phyloP scores from a whole-genome alignment of 139 green algal species.

The Volvox africanus region DNA sequence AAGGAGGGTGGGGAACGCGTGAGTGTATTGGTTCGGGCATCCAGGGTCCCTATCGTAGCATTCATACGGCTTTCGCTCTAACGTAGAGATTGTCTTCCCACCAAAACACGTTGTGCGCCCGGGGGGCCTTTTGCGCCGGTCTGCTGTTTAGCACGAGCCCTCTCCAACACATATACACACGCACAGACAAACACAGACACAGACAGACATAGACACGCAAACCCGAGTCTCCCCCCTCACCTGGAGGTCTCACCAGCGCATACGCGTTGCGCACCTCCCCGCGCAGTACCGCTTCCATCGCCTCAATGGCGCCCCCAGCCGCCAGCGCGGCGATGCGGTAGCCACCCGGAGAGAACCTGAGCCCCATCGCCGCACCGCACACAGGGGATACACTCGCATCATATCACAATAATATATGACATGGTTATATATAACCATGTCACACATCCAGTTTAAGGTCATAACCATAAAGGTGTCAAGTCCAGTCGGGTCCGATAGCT shows the following conservation, averaged over 20 bases:
- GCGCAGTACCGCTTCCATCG: conserved; percentile 63
- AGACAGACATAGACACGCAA: not conserved
- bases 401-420: too few relatives aligned
- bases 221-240: conserved; percentile 15
- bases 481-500: too few relatives aligned
- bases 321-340: conserved; percentile 63
- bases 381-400: too few relatives aligned
- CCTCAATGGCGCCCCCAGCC: conserved; percentile 66
- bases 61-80: too few relatives aligned
- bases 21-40: not conserved
- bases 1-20: not conserved
- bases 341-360: conserved; percentile 35
- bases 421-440: too few relatives aligned
- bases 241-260: conserved; percentile 56
- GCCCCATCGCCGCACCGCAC: not conserved
- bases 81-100: too few relatives aligned
- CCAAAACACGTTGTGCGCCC: too few relatives aligned
- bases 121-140: too few relatives aligned
- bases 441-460: too few relatives aligned
- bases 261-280: conserved; percentile 55
- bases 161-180: not conserved
- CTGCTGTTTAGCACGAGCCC: too few relatives aligned
- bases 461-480: too few relatives aligned
- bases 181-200: not conserved
- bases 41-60: too few relatives aligned